A percentile compares a stretch with the other conserved stretches of the same genome.
Conservation (phyloP, 805 yeast genomes). For the Hanseniaspora vineae region DNA sequence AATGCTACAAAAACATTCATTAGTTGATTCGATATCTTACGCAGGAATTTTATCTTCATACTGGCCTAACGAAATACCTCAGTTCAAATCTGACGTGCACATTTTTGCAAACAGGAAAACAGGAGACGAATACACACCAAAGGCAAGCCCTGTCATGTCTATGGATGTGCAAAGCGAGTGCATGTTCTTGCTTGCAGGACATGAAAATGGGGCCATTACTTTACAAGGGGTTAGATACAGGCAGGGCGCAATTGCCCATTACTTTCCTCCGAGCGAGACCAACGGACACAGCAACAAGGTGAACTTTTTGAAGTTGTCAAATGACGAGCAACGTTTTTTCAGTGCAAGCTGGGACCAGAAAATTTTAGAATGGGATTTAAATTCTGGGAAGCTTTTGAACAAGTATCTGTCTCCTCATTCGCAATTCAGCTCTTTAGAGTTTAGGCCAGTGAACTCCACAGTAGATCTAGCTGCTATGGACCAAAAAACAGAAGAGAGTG, state of each 20-base stretch:
- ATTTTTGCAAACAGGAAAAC: conserved; percentile 18
- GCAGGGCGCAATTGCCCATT: conserved; percentile 74
- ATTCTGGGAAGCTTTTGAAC: conserved; percentile 45
- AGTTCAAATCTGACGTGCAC: conserved; percentile 30
- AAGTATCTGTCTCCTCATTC: conserved; percentile 51
- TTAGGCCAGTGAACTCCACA: conserved; percentile 45
- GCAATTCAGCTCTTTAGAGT: conserved; percentile 66
- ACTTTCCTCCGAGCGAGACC: conserved; percentile 33
- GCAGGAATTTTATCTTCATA: conserved; percentile 76
- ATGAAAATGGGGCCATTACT: conserved; percentile 74
- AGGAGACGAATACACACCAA: conserved; percentile 33
- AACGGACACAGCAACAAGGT: conserved; percentile 58
- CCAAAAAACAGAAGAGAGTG: conserved; percentile 16
- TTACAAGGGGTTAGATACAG: conserved; percentile 69
- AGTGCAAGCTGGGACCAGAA: conserved; percentile 83
- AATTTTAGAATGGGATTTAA: conserved; percentile 74
- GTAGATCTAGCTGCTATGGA: conserved; percentile 25
- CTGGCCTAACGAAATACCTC: conserved; percentile 95
- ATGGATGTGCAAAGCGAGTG: conserved; percentile 75
- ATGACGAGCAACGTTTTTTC: conserved; percentile 47
- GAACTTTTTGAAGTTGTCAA: conserved; percentile 53
- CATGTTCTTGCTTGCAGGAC: conserved; percentile 73
- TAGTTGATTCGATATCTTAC: conserved; percentile 73
- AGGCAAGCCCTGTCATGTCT: conserved; percentile 75
- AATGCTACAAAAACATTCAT: conserved; percentile 78